Conservation (phyloP, 1,284 basidiomycete genomes). For the Papiliotrema nemorosa region DNA sequence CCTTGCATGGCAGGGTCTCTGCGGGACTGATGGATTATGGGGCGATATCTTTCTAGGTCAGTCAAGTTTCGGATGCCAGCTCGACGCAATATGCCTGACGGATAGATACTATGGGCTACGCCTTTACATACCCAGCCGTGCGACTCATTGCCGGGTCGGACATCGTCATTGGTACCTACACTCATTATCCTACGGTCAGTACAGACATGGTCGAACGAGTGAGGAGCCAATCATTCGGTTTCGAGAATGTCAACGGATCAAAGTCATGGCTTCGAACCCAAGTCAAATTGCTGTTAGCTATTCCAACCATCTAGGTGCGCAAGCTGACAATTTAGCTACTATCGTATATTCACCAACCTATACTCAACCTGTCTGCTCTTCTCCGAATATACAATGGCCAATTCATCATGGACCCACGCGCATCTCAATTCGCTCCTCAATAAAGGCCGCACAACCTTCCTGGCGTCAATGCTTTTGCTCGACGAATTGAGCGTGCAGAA, state of each 20-base stretch:
- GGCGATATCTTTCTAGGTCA: slow-evolving; percentile 82
- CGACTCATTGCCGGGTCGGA: slow-evolving; percentile 56
- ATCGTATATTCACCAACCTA: slow-evolving; percentile 76
- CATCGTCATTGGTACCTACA: slow-evolving; percentile 80
- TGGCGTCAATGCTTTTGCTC: slow-evolving; percentile 34
- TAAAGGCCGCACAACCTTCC: slow-evolving; percentile 18
- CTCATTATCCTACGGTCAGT: slow-evolving; percentile 95
- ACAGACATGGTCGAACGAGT: slow-evolving; percentile 90
- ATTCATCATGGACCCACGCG: slow-evolving; percentile 89
- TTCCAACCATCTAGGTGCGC: no score
- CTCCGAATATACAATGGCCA: slow-evolving; percentile 75
- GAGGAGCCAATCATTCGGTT: slow-evolving; percentile 57
- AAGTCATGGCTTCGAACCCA: slow-evolving; percentile 59
- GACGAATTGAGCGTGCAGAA: slow-evolving; percentile 28
- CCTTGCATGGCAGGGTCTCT: slow-evolving; percentile 67
- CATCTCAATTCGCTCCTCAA: slow-evolving; percentile 72
- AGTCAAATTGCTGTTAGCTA: slow-evolving; percentile 68
- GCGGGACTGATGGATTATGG: slow-evolving; percentile 45
- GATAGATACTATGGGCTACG: slow-evolving; percentile 97
- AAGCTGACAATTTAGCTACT: slow-evolving; percentile 62
- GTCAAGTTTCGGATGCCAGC: slow-evolving; percentile 15
- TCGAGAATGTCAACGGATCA: slow-evolving; percentile 69
- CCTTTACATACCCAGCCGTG: slow-evolving; percentile 82
- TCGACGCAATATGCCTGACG: neutral
- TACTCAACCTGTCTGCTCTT: slow-evolving; percentile 73